Evolutionary conservation across 2,329 filamentous ascomycete genomes (phyloP), one percentile per base, ranked within the genome.

Genomic region (Triangularia verruculosa): DNA sequence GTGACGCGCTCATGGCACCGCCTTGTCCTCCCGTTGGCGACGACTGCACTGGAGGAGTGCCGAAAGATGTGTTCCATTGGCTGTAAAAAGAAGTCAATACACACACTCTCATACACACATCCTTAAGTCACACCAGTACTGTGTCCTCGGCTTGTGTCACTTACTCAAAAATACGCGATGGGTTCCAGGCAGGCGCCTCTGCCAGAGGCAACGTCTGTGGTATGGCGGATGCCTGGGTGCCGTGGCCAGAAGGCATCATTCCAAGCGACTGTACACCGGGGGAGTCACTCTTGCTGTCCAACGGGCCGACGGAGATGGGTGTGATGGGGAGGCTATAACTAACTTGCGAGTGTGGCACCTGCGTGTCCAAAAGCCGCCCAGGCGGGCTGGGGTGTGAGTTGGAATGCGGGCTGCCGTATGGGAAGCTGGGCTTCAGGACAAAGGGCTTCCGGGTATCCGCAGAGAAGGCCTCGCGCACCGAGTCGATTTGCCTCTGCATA

Each of bases 41-140:
- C 67, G 79, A 72, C 71, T 82, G 79, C 71, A 78, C 76, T 69
- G 79, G 77, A 64, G 86, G 87, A 76, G 89, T 91, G 81, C 92
- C 91, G 79, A 97, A 98, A 69, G 94, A 93, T 73, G 90, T 89
- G 77, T 96, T 93, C 93, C 94, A 98, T 81, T 97, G 92, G 76
- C 93, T 96, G 72, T 67, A 69, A 39, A 22, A 61, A n/a, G 8
- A 59, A 39, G 66, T 80, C 69, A 77, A 70, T 56, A 47, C 28
- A 52, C 5, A 70, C 54, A 47, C 28, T 51, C 5, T 12, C 13
- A 39, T 15, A 28, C 27, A 28, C 27, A 28, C 27, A n/a, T n/a
- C n/a, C n/a, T n/a, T n/a, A 28, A 17, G 15, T 51, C 22, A 28
- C 25, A 28, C 25, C 22, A 25, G 2, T 30, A 57, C n/a, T n/a